Conservation (phyloP, 192 early-diverging fungal species). For the Chytriomyces hyalinus region DNA sequence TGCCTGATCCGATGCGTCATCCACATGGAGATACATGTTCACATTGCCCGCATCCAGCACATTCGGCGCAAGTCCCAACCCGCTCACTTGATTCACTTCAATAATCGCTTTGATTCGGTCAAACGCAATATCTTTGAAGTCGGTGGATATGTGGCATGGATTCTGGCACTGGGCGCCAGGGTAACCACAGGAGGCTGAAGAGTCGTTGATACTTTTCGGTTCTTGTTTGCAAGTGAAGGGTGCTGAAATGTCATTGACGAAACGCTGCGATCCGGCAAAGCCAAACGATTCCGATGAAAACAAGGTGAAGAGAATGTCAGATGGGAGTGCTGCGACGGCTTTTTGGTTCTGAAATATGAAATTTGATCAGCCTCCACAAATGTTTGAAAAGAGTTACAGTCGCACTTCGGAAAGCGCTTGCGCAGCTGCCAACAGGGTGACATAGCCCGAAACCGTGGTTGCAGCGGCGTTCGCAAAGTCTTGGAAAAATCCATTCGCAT, state of each 20-base stretch:
- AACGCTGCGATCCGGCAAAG: constrained; percentile 80
- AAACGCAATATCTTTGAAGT: constrained; percentile 72
- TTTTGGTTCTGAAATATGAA: constrained; percentile 14
- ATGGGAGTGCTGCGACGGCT: constrained; percentile 51
- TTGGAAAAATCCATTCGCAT: constrained; percentile 69
- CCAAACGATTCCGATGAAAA: constrained; percentile 79
- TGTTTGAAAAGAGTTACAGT: background rate
- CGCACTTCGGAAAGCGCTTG: constrained; percentile 72
- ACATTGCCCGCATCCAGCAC: constrained; percentile 5
- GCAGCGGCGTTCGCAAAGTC: constrained; percentile 65
- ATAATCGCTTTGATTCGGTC: constrained; percentile 72
- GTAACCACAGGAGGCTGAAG: constrained; percentile 39
- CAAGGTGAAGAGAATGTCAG: constrained; percentile 76
- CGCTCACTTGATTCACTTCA: constrained; percentile 69
- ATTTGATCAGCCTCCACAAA: background rate
- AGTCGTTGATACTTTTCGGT: constrained; percentile 30
- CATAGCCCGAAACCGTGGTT: constrained; percentile 62
- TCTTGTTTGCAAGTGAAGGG: constrained; percentile 56
- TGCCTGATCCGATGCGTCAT: constrained; percentile 39
- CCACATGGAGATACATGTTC: constrained; percentile 51
- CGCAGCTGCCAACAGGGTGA: constrained; percentile 70
- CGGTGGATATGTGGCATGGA: constrained; percentile 67
- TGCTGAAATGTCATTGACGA: constrained; percentile 72
- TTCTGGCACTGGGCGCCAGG: constrained; percentile 56
- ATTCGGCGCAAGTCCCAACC: constrained; percentile 15